Percentiles rank a stretch among this genome's conserved stretches.
Evolutionary conservation across 331 rosid genomes (phyloP).

Genomic region (Pyracantha coccinea): DNA sequence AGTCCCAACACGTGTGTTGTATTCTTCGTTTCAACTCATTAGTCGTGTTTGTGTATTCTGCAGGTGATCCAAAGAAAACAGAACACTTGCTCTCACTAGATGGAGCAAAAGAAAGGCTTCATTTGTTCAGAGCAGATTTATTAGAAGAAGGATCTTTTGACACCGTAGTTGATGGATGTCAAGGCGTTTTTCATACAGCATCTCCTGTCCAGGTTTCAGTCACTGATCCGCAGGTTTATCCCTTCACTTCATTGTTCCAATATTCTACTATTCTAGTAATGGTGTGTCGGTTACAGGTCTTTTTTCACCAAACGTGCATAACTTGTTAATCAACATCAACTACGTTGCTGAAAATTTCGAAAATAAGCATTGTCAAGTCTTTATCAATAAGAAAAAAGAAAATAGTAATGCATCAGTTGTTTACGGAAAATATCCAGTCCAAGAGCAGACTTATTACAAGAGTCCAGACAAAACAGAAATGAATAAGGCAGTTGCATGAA

Average conservation of each 20-base stretch:
- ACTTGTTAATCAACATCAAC: not conserved
- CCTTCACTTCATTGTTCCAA: not conserved
- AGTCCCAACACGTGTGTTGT: not conserved
- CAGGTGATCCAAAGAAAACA: not conserved
- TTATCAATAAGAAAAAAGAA: not conserved
- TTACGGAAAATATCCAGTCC: too few species aligned
- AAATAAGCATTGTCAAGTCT: not conserved
- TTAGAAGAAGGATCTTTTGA: conserved; percentile 41
- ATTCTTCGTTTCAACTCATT: not conserved
- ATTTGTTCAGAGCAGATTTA: not conserved
- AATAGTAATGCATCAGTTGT: too few species aligned
- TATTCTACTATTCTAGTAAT: not conserved
- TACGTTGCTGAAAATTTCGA: not conserved
- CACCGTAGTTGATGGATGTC: conserved; percentile 21
- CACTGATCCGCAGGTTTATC: not conserved
- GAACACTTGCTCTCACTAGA: not conserved
- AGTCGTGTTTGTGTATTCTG: not conserved
- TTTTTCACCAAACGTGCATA: not conserved
- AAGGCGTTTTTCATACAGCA: conserved; percentile 5
- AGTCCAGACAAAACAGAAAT: too few species aligned
- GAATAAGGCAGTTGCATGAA: too few species aligned
- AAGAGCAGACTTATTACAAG: too few species aligned
- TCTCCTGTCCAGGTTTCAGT: not conserved
- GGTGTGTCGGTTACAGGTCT: too few species aligned
- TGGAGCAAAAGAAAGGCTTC: conserved; percentile 5